Evolutionary conservation across 2,329 filamentous ascomycete species (phyloP).

Genomic region (Aspergillaceae sp.): DNA sequence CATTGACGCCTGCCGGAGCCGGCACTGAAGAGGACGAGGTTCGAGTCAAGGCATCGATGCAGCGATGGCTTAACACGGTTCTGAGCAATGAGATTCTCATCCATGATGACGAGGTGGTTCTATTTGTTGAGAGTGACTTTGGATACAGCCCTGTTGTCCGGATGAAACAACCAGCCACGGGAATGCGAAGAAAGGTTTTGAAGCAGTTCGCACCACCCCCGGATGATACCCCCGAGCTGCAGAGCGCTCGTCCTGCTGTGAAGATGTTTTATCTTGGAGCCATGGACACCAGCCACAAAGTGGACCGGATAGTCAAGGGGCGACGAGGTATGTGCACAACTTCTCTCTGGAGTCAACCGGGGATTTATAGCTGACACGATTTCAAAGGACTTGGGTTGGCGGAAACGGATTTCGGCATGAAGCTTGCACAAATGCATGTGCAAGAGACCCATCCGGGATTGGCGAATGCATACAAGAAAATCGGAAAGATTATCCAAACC

Average conservation of each 20-base stretch:
- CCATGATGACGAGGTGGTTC: slow-evolving; percentile 90
- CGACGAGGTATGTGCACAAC: slow-evolving; percentile 60
- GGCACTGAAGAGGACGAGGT: slow-evolving; percentile 93
- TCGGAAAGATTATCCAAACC: slow-evolving; percentile 86
- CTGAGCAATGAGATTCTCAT: slow-evolving; percentile 88
- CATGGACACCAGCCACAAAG: slow-evolving; percentile 96
- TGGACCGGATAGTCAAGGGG: slow-evolving; percentile 87
- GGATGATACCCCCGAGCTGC: slow-evolving; percentile 90
- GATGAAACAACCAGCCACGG: slow-evolving; percentile 93
- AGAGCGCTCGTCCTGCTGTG: slow-evolving; percentile 79
- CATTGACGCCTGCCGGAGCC: slow-evolving; percentile 86
- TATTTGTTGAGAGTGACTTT: slow-evolving; percentile 98
- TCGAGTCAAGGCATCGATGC: slow-evolving; percentile 79
- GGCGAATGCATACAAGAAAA: slow-evolving; percentile 83
- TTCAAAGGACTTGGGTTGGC: slow-evolving; percentile 71
- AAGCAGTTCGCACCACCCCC: slow-evolving; percentile 98
- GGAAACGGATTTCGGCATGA: slow-evolving; percentile 88
- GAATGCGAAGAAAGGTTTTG: slow-evolving; percentile 85
- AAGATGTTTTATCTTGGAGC: slow-evolving; percentile 92
- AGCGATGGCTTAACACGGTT: slow-evolving; percentile 91
- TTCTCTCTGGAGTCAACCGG: slow-evolving; percentile 2
- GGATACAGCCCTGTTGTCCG: slow-evolving; percentile 93
- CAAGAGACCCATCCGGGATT: slow-evolving; percentile 87
- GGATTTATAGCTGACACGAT: background rate
- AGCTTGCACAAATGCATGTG: slow-evolving; percentile 74